Conservation (phyloP, 2,329 filamentous ascomycete species). For the Chaetomium olivaceum region DNA sequence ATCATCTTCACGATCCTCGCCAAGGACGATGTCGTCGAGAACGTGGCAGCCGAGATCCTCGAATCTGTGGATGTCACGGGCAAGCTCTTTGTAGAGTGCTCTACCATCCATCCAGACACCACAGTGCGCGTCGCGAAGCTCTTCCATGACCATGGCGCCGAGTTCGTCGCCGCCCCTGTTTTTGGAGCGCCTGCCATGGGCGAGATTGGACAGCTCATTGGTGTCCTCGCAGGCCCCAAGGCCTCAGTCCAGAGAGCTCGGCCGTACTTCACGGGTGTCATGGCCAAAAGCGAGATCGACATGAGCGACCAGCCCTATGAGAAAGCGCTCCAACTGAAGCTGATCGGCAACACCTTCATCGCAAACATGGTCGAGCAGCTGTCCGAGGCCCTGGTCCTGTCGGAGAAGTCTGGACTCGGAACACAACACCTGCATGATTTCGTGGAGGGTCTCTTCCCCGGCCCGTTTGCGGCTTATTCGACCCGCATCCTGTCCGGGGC, state of each 20-base stretch:
- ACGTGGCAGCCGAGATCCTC: slow-evolving; percentile 60
- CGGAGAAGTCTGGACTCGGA: slow-evolving; percentile 79
- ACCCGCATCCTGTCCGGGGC: slow-evolving; percentile 73
- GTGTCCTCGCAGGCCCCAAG: slow-evolving; percentile 68
- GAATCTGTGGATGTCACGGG: slow-evolving; percentile 54
- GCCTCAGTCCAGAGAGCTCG: slow-evolving; percentile 62
- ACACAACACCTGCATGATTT: slow-evolving; percentile 69
- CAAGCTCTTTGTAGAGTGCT: slow-evolving; percentile 85
- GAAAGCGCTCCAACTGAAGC: slow-evolving; percentile 70
- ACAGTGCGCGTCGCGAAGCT: slow-evolving; percentile 64
- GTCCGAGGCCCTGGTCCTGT: slow-evolving; percentile 74
- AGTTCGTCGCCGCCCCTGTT: slow-evolving; percentile 71
- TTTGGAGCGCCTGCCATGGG: slow-evolving; percentile 73
- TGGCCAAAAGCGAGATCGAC: slow-evolving; percentile 67
- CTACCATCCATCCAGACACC: slow-evolving; percentile 82
- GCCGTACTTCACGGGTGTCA: slow-evolving; percentile 73
- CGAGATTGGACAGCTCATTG: slow-evolving; percentile 69
- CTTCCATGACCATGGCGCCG: slow-evolving; percentile 60
- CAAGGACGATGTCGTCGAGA: slow-evolving; percentile 72
- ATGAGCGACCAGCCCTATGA: slow-evolving; percentile 68
- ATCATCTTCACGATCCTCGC: slow-evolving; percentile 81
- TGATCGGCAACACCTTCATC: slow-evolving; percentile 85
- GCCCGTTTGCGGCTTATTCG: slow-evolving; percentile 73
- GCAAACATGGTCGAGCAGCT: slow-evolving; percentile 79
- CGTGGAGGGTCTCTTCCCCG: slow-evolving; percentile 72